Evolutionary conservation across 257 asterid genomes (phyloP), one percentile per base, ranked within the genome.

Genomic region (Solanum rostratum): DNA sequence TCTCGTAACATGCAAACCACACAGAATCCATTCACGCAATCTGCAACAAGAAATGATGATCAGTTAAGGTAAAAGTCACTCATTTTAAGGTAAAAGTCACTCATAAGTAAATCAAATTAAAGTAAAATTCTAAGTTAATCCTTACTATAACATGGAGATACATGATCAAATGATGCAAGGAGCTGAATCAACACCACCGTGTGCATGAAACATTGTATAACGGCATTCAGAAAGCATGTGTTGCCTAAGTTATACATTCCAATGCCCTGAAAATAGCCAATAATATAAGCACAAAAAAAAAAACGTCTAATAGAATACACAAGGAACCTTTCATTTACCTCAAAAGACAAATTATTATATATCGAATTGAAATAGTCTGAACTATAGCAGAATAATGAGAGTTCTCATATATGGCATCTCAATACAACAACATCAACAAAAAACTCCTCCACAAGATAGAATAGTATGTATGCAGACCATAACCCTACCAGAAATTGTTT

Each of bases 161-260:
- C 79, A 33, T 91, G 89, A 39, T 62, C 84, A 83, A 84, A 83
- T 0, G 85, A 85, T 46, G 84, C 52, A 83, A 96, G 43, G 53
- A 93, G 90, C 7, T 86, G 89, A 83, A 96, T 91, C 71, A 96
- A 92, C 2, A 95, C 95, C 16, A 92, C 97, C 0, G 93, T 90
- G 87, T 96, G 95, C 57, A 91, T 87, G 85, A 92, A 91, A 87
- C 95, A 96, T 85, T 96, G 98, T 91, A 96, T 83, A 65, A 96
- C 92, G 3, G 95, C 88, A 86, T 96, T 96, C 52, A 96, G 85
- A 83, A 92, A 96, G 91, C 99, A 94, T 22, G 99, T 94, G 80
- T 96, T 96, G 15, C 98, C 99, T 60, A 96, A 87, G 87, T 94
- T 94, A 27, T 10, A 1, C 27, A 55, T 8, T 11, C 5, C 13